Evolutionary conservation across 208 protist species (phyloP).

Genomic region (Leishmania martiniquensis): DNA sequence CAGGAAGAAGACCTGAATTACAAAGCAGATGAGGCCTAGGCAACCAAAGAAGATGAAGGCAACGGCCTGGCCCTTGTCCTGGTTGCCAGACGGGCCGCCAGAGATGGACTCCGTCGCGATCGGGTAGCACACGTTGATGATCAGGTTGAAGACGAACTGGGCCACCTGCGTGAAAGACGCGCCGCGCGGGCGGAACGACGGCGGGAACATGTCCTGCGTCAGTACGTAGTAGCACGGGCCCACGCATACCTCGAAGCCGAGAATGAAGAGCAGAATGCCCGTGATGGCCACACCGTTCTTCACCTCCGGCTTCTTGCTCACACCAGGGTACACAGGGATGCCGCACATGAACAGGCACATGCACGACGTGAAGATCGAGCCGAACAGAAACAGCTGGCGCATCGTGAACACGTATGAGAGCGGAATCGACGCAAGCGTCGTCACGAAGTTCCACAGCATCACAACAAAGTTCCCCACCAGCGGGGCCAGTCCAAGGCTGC

Average conservation of each 20-base stretch:
- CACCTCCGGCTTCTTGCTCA: slow-evolving; percentile 33
- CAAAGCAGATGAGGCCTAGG: slow-evolving; percentile 68
- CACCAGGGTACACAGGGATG: slow-evolving; percentile 79
- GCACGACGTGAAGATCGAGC: slow-evolving; percentile 57
- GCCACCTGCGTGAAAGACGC: slow-evolving; percentile 64
- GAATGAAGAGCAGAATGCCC: slow-evolving; percentile 85
- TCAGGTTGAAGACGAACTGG: slow-evolving; percentile 88
- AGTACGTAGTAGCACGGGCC: slow-evolving; percentile 87
- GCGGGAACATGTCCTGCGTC: slow-evolving; percentile 83
- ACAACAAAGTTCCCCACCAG: slow-evolving; percentile 83
- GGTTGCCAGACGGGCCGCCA: slow-evolving; percentile 75
- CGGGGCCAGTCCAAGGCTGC: slow-evolving; percentile 57
- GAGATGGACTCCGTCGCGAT: slow-evolving; percentile 80
- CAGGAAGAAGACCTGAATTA: slow-evolving; percentile 80
- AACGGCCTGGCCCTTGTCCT: slow-evolving; percentile 89
- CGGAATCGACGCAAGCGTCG: slow-evolving; percentile 72
- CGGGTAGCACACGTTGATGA: slow-evolving; percentile 90
- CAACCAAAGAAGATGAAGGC: slow-evolving; percentile 89
- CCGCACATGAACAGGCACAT: slow-evolving; percentile 84
- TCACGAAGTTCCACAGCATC: slow-evolving; percentile 90
- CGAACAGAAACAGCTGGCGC: slow-evolving; percentile 72
- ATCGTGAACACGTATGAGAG: slow-evolving; percentile 70
- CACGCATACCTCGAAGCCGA: slow-evolving; percentile 71
- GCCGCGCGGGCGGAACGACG: slow-evolving; percentile 73
- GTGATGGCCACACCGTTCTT: slow-evolving; percentile 77